A percentile compares a stretch with the other conserved stretches of the same genome.
Evolutionary conservation across 495 filamentous ascomycete genomes (phyloP).

Genomic region (Alectoria sarmentosa): DNA sequence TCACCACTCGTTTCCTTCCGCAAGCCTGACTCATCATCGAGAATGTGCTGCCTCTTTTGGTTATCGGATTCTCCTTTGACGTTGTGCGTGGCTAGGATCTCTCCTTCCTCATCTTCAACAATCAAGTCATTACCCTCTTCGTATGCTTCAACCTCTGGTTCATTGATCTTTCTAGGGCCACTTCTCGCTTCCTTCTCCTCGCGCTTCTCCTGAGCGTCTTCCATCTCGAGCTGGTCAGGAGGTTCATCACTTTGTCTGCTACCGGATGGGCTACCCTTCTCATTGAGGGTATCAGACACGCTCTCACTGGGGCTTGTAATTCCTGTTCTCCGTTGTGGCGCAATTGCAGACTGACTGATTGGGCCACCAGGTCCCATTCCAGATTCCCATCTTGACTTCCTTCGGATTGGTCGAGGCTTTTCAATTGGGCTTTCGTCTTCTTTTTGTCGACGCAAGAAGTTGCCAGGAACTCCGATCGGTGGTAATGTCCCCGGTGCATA

Average conservation of each 20-base stretch:
- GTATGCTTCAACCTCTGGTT: slow-evolving; percentile 55
- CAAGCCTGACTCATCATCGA: slow-evolving; percentile 53
- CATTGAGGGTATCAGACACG: slow-evolving; percentile 34
- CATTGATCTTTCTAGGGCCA: slow-evolving; percentile 30
- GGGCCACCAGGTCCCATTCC: slow-evolving; percentile 79
- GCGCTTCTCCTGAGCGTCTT: slow-evolving; percentile 26
- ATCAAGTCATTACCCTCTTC: slow-evolving; percentile 79
- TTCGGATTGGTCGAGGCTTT: slow-evolving; percentile 52
- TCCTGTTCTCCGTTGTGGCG: slow-evolving; percentile 51
- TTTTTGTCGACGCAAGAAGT: slow-evolving; percentile 74
- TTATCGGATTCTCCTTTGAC: slow-evolving; percentile 36
- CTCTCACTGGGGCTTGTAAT: slow-evolving; percentile 31
- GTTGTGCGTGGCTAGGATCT: slow-evolving; percentile 59
- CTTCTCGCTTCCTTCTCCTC: slow-evolving; percentile 30
- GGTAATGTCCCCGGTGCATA: slow-evolving; percentile 74
- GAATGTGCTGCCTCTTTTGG: slow-evolving; percentile 46
- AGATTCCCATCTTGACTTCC: slow-evolving; percentile 63
- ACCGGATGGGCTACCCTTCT: slow-evolving; percentile 28
- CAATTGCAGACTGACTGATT: slow-evolving; percentile 84
- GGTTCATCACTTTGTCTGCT: slow-evolving; percentile 19
- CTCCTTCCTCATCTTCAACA: slow-evolving; percentile 81
- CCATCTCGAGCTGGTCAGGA: slow-evolving; percentile 25
- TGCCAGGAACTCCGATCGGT: slow-evolving; percentile 64
- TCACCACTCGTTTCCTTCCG: slow-evolving; percentile 46
- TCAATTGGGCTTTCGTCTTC: slow-evolving; percentile 63